Base-by-base conservation (phyloP, 2,329 filamentous ascomycete genomes). In the Septoria petroselini region DNA sequence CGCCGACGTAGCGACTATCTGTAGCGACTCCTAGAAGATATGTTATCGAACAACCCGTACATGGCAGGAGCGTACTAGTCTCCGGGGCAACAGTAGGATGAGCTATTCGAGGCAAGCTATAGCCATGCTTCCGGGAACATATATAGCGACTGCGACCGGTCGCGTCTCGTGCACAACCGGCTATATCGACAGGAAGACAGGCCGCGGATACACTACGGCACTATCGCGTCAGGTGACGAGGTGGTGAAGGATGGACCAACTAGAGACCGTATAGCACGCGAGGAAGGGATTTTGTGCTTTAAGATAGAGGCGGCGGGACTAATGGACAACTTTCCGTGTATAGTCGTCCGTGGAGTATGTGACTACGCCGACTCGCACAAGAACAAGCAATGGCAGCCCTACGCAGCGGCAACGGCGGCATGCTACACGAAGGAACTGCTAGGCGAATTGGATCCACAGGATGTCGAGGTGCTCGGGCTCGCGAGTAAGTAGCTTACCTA, bases 361-460 rank as follows among this genome's bases (percentile, higher is more conserved):
- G 59, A 62, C 44, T 62, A 62, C 18, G 48, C 61, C 3, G 61
- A 63, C 35, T 56, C 55, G 14, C 59, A 63, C 48, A 63, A 61
- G 47, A 53, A 57, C 43, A 48, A 62, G 6, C n/a, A 12, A 3
- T 63, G 61, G 59, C 58, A 62, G 27, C 17, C 9, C 2, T 62
- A 60, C 41, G 58, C 61, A 7, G 58, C 61, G 0, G 48, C 46
- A 2, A 50, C 40, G 1, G 61, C 61, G 1, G 61, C 61, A 4
- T 51, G 52, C 1, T 63, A 49, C 25, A 54, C 53, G 1, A 60
- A 57, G 23, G 57, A 63, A 15, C 25, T 62, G 7, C 31, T 52
- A 7, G 14, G n/a, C 12, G 40, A 33, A 18, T 27, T 48, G 3
- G 17, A 12, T 4, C 14, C 12, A 11, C 14, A 27, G 3, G 21